Percentiles rank a stretch among this genome's conserved stretches.
Conservation (phyloP, 2,329 filamentous ascomycete species). For the Escovopsis sp. region DNA sequence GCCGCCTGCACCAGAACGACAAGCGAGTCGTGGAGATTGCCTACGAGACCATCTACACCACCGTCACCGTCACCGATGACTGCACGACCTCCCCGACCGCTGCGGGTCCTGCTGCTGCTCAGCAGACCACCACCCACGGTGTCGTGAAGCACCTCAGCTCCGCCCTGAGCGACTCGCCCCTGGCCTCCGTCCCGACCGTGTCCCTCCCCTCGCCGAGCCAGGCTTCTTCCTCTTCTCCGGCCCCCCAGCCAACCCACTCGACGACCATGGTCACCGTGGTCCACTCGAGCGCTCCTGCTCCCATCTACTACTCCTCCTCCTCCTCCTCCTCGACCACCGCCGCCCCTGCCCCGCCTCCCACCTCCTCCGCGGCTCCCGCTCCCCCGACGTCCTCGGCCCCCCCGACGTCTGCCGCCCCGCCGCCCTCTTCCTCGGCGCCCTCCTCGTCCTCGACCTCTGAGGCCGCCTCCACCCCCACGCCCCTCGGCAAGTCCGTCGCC, state of each 20-base stretch:
- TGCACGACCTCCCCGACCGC: constrained; percentile 3
- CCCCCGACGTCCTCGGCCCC: not conserved
- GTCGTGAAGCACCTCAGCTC: constrained; percentile 1
- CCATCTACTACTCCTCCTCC: too few relatives aligned
- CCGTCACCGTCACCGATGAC: constrained; percentile 22
- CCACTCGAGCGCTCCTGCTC: not conserved
- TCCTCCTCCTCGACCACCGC: constrained; percentile 3
- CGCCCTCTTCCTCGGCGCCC: constrained; percentile 2
- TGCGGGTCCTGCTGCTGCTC: constrained; percentile 3
- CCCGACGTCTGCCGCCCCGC: constrained; percentile 1
- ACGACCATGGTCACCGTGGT: constrained; percentile 1
- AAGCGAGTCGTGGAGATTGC: constrained; percentile 22
- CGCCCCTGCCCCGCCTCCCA: constrained; percentile 4
- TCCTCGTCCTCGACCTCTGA: constrained; percentile 1
- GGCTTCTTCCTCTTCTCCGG: not conserved
- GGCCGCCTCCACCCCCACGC: constrained; percentile 3
- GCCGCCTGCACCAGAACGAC: constrained; percentile 21
- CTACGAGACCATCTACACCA: constrained; percentile 27
- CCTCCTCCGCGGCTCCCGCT: constrained; percentile 1
- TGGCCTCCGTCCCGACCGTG: constrained; percentile 1
- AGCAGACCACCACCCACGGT: not conserved
- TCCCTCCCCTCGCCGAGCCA: constrained; percentile 2
- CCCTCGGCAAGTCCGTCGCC: constrained; percentile 8
- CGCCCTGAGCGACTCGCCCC: not conserved
- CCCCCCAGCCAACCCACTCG: constrained; percentile 1